Percentiles rank a stretch among this genome's conserved stretches.
Evolutionary conservation across 495 filamentous ascomycete genomes (phyloP).

Genomic region (Aspergillus affinis): DNA sequence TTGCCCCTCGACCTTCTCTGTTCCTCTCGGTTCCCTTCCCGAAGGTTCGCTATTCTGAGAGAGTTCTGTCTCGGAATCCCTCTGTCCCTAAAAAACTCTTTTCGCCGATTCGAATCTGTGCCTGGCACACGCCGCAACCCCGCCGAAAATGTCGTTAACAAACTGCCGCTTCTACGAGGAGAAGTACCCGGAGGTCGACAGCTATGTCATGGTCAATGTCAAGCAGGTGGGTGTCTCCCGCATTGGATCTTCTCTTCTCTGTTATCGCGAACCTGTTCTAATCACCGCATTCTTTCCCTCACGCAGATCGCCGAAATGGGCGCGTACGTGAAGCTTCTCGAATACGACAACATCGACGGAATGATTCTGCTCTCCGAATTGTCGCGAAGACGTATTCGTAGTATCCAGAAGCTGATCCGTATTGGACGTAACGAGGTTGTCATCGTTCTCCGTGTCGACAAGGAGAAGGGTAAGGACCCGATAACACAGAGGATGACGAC

Average conservation of each 20-base stretch:
- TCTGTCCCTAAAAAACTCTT: constrained; percentile 9
- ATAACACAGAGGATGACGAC: background rate
- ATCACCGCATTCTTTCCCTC: constrained; percentile 20
- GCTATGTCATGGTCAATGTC: constrained; percentile 98
- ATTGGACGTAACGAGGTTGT: constrained; percentile 98
- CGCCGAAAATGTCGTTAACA: constrained; percentile 85
- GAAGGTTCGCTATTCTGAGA: constrained; percentile 3
- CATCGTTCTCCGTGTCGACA: constrained; percentile 95
- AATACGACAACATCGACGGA: constrained; percentile 99
- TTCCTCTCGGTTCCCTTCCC: constrained; percentile 8
- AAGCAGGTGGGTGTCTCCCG: constrained; percentile 67
- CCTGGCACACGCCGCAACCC: constrained; percentile 43
- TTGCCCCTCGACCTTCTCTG: constrained; percentile 10
- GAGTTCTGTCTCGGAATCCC: constrained; percentile 17
- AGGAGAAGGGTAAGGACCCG: constrained; percentile 81
- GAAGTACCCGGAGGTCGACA: constrained; percentile 97
- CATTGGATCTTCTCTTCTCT: background rate
- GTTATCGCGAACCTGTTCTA: background rate
- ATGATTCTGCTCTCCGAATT: constrained; percentile 98
- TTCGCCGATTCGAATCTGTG: constrained; percentile 17
- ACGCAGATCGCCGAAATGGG: constrained; percentile 97
- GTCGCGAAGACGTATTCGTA: constrained; percentile 92
- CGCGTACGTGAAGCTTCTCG: constrained; percentile 97
- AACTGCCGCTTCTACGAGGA: constrained; percentile 99
- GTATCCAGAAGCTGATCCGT: constrained; percentile 97